Evolutionary conservation across 2,329 filamentous ascomycete species (phyloP).

Genomic region (Ascocoryne sarcoides): DNA sequence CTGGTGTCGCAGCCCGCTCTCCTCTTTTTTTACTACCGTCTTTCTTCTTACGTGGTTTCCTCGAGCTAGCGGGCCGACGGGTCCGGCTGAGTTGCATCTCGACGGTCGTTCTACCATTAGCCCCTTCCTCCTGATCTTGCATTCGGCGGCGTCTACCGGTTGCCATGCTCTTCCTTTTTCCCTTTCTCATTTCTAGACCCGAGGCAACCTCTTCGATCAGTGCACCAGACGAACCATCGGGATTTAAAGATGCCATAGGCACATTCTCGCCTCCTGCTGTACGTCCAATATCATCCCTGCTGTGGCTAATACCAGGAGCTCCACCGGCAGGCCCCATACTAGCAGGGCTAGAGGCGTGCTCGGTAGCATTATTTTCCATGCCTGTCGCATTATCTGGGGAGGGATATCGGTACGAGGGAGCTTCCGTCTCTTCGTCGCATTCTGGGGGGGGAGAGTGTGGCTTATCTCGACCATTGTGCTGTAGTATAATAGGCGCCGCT

Average conservation of each 20-base stretch:
- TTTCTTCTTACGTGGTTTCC: constrained; percentile 26
- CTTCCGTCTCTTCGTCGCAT: neutral
- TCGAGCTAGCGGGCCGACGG: constrained; percentile 10
- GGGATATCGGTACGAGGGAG: constrained; percentile 9
- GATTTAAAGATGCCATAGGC: constrained; percentile 18
- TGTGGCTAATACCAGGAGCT: neutral
- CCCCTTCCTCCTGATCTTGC: constrained; percentile 14
- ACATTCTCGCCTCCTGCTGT: constrained; percentile 12
- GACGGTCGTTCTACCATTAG: constrained; percentile 18
- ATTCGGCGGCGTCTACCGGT: constrained; percentile 15
- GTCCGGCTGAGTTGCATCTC: constrained; percentile 19
- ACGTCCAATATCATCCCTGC: constrained; percentile 2
- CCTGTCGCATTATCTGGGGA: constrained; percentile 10
- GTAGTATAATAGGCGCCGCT: no score
- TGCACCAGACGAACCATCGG: constrained; percentile 21
- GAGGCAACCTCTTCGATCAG: constrained; percentile 12
- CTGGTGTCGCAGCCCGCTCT: constrained; percentile 40
- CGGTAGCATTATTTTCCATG: constrained; percentile 4
- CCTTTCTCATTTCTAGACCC: constrained; percentile 15
- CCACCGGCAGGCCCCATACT: constrained; percentile 11
- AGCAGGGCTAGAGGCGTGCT: neutral
- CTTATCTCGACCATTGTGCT: no score
- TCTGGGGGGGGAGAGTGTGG: neutral
- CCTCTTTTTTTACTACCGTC: constrained; percentile 23
- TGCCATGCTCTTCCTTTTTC: constrained; percentile 15